A percentile compares a stretch with the other conserved stretches of the same genome.
Evolutionary conservation across 192 early-diverging fungal species (phyloP).

Genomic region (Backusella westeae): DNA sequence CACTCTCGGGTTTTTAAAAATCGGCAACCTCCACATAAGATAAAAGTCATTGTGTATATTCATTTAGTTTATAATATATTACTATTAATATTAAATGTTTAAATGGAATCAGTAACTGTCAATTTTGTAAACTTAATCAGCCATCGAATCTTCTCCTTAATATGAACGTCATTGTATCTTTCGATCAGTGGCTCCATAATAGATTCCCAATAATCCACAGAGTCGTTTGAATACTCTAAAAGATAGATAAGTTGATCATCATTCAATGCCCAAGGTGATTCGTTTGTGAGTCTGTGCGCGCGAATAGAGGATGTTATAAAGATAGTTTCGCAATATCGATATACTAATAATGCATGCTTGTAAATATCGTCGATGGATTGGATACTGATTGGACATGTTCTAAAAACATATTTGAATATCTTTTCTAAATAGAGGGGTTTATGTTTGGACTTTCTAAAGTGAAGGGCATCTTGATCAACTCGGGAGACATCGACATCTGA

Average conservation of each 20-base stretch:
- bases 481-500: not conserved
- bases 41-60: not conserved
- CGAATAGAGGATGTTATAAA: slow-evolving; percentile 2
- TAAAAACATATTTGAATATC: slow-evolving; percentile 4
- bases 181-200: not conserved
- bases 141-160: slow-evolving; percentile 1
- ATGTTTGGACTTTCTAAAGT: not conserved
- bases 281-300: not conserved
- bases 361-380: not conserved
- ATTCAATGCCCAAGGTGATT: not conserved
- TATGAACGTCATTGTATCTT: not conserved
- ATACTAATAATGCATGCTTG: not conserved
- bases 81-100: not conserved
- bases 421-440: slow-evolving; percentile 8
- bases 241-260: not conserved
- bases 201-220: not conserved
- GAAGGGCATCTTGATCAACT: not conserved
- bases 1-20: not conserved
- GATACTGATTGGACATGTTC: not conserved
- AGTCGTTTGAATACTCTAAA: not conserved
- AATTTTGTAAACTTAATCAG: slow-evolving; percentile 1
- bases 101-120: not conserved
- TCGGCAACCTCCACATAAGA: not conserved
- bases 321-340: not conserved
- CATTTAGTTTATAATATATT: not conserved